A percentile compares a stretch with the other conserved stretches of the same genome.
phyloP scores from a whole-genome alignment of 2,329 filamentous ascomycete species.

The Shiraia sp. region DNA sequence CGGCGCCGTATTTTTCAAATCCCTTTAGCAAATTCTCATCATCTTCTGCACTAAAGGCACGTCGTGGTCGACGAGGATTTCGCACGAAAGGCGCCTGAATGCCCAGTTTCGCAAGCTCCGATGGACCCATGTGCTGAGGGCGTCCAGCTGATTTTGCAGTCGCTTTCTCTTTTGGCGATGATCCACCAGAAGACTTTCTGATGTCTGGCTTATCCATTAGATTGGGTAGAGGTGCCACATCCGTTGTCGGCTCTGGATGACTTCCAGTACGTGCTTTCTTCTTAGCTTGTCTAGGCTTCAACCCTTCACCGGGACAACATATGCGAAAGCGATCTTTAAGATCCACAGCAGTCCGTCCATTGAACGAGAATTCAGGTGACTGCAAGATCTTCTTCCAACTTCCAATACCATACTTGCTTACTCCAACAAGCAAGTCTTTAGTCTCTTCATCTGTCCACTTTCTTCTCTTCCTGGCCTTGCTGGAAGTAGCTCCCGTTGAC shows the following conservation, averaged over 20 bases:
- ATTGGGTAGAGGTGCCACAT: background rate
- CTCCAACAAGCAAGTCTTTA: constrained; percentile 59
- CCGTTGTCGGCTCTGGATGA: background rate
- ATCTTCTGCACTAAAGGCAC: constrained; percentile 60
- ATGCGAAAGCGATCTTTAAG: constrained; percentile 65
- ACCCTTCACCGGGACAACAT: constrained; percentile 52
- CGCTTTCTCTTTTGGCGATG: background rate
- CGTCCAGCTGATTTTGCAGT: constrained; percentile 3
- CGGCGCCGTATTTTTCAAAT: constrained; percentile 61
- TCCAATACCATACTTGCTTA: constrained; percentile 64
- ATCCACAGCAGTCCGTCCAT: constrained; percentile 63
- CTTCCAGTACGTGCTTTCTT: constrained; percentile 36
- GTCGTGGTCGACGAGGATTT: constrained; percentile 56
- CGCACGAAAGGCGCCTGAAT: constrained; percentile 56
- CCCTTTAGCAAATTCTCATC: constrained; percentile 63
- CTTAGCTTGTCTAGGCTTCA: constrained; percentile 39
- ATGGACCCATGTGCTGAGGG: constrained; percentile 24
- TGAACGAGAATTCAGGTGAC: constrained; percentile 60
- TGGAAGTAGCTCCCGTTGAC: constrained; percentile 22
- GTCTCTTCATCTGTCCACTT: constrained; percentile 68
- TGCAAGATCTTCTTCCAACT: constrained; percentile 67
- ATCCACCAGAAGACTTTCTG: constrained; percentile 6
- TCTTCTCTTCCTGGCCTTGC: constrained; percentile 57
- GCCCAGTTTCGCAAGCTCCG: constrained; percentile 49
- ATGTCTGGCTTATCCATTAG: background rate